Percentiles rank a stretch among this genome's conserved stretches.
Conservation (phyloP, 441 rosid species). For the Manihot esculenta region DNA sequence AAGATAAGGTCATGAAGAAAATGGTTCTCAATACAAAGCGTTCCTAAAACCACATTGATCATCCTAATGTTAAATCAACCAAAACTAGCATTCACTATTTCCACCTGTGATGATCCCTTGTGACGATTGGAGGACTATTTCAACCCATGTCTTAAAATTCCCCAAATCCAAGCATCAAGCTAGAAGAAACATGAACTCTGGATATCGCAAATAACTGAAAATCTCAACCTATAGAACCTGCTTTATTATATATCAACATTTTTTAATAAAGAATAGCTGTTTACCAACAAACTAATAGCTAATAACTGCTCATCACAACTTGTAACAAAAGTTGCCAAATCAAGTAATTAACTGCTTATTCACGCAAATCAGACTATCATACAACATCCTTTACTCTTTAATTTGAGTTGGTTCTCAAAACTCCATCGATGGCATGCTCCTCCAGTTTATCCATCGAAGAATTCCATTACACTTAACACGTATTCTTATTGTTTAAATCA, state of each 20-base stretch:
- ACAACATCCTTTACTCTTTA: background rate
- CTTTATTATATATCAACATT: background rate
- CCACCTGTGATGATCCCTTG: background rate
- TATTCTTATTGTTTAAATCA: too few species aligned
- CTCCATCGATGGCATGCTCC: too few species aligned
- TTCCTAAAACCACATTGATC: background rate
- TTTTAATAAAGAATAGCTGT: background rate
- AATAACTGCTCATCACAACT: background rate
- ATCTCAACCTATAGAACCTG: background rate
- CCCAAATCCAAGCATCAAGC: background rate
- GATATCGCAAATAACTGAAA: background rate
- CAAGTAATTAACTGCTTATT: background rate
- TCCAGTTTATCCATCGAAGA: too few species aligned
- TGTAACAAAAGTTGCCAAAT: background rate
- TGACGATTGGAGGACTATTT: background rate
- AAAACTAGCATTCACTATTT: background rate
- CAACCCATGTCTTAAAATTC: background rate
- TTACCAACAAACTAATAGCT: background rate
- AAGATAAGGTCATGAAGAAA: constrained; percentile 7
- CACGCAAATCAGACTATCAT: background rate
- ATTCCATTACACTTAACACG: too few species aligned
- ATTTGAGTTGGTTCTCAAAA: too few species aligned
- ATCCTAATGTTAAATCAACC: background rate
- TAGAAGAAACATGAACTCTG: too few species aligned
- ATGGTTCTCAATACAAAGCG: constrained; percentile 9